Percentiles rank a stretch among this genome's conserved stretches.
These are phyloP conservation scores for Pezicula neosporulosa DNA, from an alignment of 2,329 filamentous ascomycete genomes.

Conservation along the genomic window DNA sequence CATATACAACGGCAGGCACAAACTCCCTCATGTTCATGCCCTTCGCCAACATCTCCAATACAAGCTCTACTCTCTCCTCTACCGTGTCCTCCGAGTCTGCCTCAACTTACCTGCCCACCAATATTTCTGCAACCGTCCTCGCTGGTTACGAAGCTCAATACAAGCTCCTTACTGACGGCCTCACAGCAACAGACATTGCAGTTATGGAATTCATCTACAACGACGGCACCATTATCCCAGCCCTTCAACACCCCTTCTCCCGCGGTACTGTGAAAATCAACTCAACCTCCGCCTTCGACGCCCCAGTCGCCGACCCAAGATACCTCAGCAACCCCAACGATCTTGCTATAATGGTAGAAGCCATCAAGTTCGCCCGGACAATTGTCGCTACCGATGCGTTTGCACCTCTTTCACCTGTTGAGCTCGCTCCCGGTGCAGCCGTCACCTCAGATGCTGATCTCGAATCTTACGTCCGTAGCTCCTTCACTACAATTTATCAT, in stretches of 20 bases:
- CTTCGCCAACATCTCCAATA: neutral
- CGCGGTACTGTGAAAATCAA: conserved; percentile 23
- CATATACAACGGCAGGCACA: neutral
- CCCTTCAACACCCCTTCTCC: neutral
- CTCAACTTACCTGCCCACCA: neutral
- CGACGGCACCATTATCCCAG: neutral
- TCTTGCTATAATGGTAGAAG: conserved; percentile 20
- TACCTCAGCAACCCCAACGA: conserved; percentile 33
- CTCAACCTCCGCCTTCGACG: conserved; percentile 17
- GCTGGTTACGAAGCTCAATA: conserved; percentile 2
- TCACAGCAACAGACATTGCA: neutral
- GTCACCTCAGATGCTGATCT: conserved; percentile 18
- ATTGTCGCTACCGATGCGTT: conserved; percentile 25
- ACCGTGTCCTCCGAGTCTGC: neutral
- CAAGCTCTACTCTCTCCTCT: neutral
- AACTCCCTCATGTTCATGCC: neutral
- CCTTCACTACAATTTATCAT: conserved; percentile 33
- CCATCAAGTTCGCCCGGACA: neutral
- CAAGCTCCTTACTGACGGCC: neutral
- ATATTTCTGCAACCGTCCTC: neutral
- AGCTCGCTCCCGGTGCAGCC: conserved; percentile 24
- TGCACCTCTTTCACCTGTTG: conserved; percentile 25
- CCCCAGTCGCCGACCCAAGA: conserved; percentile 29
- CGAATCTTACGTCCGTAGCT: conserved; percentile 18
- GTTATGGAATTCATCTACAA: neutral